Base-by-base conservation (phyloP, 495 filamentous ascomycete species). In the Trichocladium antarcticum region DNA sequence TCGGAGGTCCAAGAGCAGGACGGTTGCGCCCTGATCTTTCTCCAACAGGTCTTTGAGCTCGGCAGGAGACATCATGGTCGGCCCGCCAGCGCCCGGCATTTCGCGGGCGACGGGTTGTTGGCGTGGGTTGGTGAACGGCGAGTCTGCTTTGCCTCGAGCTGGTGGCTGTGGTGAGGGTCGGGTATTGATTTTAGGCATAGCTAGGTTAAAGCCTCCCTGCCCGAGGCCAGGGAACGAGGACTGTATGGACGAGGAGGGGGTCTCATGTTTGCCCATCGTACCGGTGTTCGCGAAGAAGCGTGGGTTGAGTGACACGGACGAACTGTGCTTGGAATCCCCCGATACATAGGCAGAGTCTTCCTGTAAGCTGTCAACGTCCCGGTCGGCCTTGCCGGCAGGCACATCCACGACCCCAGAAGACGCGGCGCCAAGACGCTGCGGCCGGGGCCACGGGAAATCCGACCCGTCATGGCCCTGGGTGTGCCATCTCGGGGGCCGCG, bases 1-100 rank as follows among this genome's bases (percentile, higher is more conserved):
- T 16, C 92, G 80, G 27, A 98, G 76, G 65, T 98, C 92, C n/a
- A 98, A 64, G 3, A 98, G 56, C 44, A 98, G 68, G 5, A 84
- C 61, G 17, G 83, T 73, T 12, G 79, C 67, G 5, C 67, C 64
- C 9, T 68, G 62, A 9, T 71, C 56, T 10, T 69, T 67, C 42
- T 78, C 66, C n/a, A 96, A 60, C 17, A 94, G 62, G 31, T 81
- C 78, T 41, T 77, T 77, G 11, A 90, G 72, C 22, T 82, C 73
- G 16, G 78, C 72, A 11, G 79, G 69, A 0, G 79, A 71, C 27
- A 95, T 75, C 70, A 89, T 68, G 17, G 56, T 53, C 0, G 77
- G 74, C 6, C 62, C 67, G 29, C 68, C 67, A 12, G 52, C 56
- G 34, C 75, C 74, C 11, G 74, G 50, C 22, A 35, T 14, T 66